phyloP scores from a whole-genome alignment of 345 rosid species.

The Lenwebbia sp. region DNA sequence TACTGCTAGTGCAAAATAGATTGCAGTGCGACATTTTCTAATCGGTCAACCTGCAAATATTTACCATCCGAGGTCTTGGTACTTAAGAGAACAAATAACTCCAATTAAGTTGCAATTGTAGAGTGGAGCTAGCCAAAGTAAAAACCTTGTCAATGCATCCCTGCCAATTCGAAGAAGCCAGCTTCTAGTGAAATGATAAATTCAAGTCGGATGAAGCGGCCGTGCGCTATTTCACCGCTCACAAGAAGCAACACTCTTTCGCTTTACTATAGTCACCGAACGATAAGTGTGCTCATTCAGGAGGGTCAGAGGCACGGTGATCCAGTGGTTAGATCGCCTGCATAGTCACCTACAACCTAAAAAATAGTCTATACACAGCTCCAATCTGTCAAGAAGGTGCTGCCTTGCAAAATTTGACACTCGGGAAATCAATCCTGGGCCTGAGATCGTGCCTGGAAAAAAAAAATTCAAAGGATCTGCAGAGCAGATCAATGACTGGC shows the following conservation, averaged over 20 bases:
- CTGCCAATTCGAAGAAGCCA: neutral
- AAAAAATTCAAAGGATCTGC: neutral
- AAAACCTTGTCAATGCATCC: neutral
- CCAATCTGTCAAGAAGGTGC: neutral
- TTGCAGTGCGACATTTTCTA: neutral
- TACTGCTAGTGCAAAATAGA: neutral
- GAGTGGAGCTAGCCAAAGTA: neutral
- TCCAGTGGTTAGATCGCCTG: neutral
- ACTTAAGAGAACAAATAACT: neutral
- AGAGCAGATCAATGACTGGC: neutral
- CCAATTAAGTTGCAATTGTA: neutral
- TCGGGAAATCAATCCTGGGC: neutral
- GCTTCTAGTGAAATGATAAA: neutral
- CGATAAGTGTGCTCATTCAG: neutral
- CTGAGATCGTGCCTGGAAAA: neutral
- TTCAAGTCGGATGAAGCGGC: accelerated
- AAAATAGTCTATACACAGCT: neutral
- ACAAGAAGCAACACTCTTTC: neutral
- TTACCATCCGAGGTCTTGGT: neutral
- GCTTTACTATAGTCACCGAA: neutral
- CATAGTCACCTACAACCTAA: neutral
- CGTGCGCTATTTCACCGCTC: neutral
- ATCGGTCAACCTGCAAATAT: neutral
- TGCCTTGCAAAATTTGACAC: neutral
- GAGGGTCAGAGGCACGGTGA: neutral